phyloP scores from a whole-genome alignment of 257 asterid genomes.

The Solanum commersonii region DNA sequence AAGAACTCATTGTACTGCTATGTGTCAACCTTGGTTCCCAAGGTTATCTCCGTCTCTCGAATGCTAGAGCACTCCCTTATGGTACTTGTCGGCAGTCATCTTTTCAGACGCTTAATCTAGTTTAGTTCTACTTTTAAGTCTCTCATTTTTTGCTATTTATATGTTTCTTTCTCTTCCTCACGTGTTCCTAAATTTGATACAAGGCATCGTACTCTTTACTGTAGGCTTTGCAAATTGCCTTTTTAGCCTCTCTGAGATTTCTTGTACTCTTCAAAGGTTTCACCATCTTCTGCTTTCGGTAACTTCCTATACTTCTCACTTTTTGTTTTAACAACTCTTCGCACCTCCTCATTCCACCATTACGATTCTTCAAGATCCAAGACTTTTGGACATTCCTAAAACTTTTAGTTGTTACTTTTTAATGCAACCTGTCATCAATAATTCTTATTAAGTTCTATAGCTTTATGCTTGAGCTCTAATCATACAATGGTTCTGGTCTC shows the following conservation, averaged over 20 bases:
- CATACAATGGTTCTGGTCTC: background rate
- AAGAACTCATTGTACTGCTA: background rate
- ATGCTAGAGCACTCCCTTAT: background rate
- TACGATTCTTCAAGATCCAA: background rate
- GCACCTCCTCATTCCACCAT: background rate
- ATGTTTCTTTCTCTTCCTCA: background rate
- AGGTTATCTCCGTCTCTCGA: background rate
- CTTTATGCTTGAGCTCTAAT: background rate
- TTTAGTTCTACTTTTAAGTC: background rate
- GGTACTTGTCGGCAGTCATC: background rate
- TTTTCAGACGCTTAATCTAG: background rate
- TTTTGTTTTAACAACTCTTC: background rate
- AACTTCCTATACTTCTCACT: background rate
- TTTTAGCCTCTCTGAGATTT: background rate
- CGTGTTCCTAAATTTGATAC: background rate
- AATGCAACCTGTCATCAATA: background rate
- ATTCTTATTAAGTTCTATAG: background rate
- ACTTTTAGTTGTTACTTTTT: background rate
- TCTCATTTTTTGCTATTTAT: background rate
- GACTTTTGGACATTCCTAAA: background rate
- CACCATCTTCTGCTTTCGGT: background rate
- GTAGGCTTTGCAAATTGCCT: background rate
- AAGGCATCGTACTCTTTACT: background rate
- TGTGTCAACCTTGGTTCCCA: background rate
- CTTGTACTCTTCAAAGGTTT: background rate